A percentile compares a stretch with the other conserved stretches of the same genome.
phyloP scores from a whole-genome alignment of 257 asterid genomes.

The Euphrasia confusa region DNA sequence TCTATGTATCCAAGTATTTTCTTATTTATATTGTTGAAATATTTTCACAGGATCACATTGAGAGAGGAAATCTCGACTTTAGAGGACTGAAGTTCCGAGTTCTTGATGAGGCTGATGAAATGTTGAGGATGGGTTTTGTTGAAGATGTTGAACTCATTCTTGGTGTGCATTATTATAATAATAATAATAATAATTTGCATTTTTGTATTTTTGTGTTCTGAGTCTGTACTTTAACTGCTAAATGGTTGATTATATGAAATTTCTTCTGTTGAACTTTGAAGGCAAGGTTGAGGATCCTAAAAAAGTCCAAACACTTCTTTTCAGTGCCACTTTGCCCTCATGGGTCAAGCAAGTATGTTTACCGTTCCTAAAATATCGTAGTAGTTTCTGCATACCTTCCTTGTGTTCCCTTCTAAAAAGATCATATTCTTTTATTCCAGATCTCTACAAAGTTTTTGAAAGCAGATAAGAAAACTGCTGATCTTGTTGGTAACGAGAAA shows the following conservation, averaged over 20 bases:
- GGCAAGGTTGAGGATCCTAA: slow-evolving; percentile 83
- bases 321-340: slow-evolving; percentile 87
- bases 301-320: slow-evolving; percentile 90
- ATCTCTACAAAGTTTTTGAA: slow-evolving; percentile 70
- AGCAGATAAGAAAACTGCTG: slow-evolving; percentile 76
- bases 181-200: background rate
- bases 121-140: slow-evolving; percentile 98
- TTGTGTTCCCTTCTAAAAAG: slow-evolving; percentile 8
- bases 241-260: background rate
- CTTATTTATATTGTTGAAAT: slow-evolving; percentile 4
- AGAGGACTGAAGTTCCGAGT: slow-evolving; percentile 77
- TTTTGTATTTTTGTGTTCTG: too few relatives aligned
- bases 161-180: slow-evolving; percentile 36
- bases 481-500: slow-evolving; percentile 93
- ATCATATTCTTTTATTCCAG: slow-evolving; percentile 34
- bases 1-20: too few relatives aligned
- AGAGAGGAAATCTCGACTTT: slow-evolving; percentile 77
- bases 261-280: slow-evolving; percentile 23
- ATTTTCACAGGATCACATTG: slow-evolving; percentile 71
- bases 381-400: background rate
- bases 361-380: background rate
- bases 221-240: too few relatives aligned
- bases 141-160: slow-evolving; percentile 97
- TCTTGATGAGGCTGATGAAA: slow-evolving; percentile 99
- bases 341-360: slow-evolving; percentile 82